Conservation (phyloP, 495 filamentous ascomycete species). For the Penicillium alfredii region DNA sequence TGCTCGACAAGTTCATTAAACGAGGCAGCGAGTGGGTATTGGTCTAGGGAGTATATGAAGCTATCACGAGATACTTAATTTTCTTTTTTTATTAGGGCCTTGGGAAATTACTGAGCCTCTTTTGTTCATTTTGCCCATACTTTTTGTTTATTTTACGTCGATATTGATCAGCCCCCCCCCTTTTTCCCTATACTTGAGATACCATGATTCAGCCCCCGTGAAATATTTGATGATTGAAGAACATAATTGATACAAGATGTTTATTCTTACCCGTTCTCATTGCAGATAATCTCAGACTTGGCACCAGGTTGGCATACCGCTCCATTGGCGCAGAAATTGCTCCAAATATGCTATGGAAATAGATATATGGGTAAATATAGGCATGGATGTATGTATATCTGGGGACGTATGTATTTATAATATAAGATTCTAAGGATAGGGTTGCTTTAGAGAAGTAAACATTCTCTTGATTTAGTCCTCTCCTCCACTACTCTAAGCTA, state of each 20-base stretch:
- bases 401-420: too few relatives aligned
- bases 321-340: too few relatives aligned
- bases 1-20: conserved; percentile 97
- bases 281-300: conserved; percentile 63
- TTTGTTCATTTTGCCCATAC: conserved; percentile 15
- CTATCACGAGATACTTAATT: conserved; percentile 7
- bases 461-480: too few relatives aligned
- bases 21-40: conserved; percentile 93
- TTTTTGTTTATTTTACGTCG: conserved; percentile 20
- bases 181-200: conserved; percentile 36
- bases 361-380: too few relatives aligned
- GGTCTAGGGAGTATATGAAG: conserved; percentile 23
- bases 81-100: neutral
- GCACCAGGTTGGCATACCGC: conserved; percentile 65
- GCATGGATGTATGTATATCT: too few relatives aligned
- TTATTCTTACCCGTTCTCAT: conserved; percentile 77
- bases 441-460: too few relatives aligned
- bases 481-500: too few relatives aligned
- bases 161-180: conserved; percentile 19
- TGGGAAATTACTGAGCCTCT: neutral
- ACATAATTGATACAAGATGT: conserved; percentile 22
- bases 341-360: too few relatives aligned
- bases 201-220: conserved; percentile 24
- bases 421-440: too few relatives aligned
- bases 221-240: conserved; percentile 25